Conservation (phyloP, 352 stramenopile genomes). For the Phytophthora lateralis region DNA sequence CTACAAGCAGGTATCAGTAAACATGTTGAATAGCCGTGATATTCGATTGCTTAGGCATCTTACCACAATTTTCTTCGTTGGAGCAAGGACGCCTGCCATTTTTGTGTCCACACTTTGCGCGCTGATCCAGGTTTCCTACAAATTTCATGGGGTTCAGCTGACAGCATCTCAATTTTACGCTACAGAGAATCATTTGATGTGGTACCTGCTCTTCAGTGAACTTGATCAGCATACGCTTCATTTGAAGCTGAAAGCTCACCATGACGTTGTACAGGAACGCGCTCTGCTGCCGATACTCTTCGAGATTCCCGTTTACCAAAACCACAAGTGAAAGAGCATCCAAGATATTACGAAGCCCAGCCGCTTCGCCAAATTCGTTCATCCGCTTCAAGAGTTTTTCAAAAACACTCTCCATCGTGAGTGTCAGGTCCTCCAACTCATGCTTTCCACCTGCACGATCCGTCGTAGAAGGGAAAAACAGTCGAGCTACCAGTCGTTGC, state of each 20-base stretch:
- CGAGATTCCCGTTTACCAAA: slow-evolving; percentile 51
- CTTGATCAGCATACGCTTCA: slow-evolving; percentile 81
- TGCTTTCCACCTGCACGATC: slow-evolving; percentile 22
- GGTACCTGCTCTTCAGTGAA: slow-evolving; percentile 74
- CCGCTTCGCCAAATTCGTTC: slow-evolving; percentile 72
- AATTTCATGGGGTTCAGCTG: neutral
- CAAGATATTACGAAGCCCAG: slow-evolving; percentile 60
- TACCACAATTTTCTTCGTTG: slow-evolving; percentile 72
- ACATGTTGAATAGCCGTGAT: neutral
- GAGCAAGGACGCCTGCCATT: slow-evolving; percentile 70
- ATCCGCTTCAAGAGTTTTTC: slow-evolving; percentile 78
- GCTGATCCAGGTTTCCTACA: slow-evolving; percentile 71
- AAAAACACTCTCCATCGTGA: slow-evolving; percentile 71
- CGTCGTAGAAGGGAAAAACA: slow-evolving; percentile 49
- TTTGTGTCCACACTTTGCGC: slow-evolving; percentile 68
- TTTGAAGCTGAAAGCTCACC: slow-evolving; percentile 78
- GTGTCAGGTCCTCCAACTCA: slow-evolving; percentile 51
- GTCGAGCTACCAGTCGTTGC: slow-evolving; percentile 42
- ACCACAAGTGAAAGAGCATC: slow-evolving; percentile 69
- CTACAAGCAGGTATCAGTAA: slow-evolving; percentile 17
- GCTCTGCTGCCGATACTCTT: slow-evolving; percentile 49
- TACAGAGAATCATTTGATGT: neutral
- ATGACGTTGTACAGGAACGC: slow-evolving; percentile 75
- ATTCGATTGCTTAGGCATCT: neutral
- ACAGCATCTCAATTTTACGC: neutral